Evolutionary conservation across 305 asterid genomes (phyloP), one percentile per base, ranked within the genome.

Genomic region (Fraxinus dipetala): DNA sequence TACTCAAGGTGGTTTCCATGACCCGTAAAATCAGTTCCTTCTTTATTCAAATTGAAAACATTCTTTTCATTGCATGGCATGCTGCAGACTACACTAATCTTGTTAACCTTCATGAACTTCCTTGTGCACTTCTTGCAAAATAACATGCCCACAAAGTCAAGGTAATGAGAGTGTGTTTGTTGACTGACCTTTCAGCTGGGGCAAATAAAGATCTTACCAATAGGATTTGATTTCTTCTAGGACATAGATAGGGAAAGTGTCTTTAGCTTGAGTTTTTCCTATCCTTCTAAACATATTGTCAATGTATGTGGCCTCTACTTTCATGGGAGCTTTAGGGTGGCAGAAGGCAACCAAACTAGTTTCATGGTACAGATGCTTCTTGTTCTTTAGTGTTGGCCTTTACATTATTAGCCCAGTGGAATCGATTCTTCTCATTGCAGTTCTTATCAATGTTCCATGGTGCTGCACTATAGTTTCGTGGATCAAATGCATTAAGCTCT

Each of bases 271-370:
- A 95, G 92, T 84, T 92, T 93, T 85, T 95, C 98, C 1, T 80
- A 91, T 81, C 99, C 97, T 87, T 94, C 96, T 0, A 98, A 98
- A 79, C 97, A 95, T 40, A 82, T 61, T 0, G 78, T 87, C 89
- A 6, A 91, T 83, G 24, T 93, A 86, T 14, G 98, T 97, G 28
- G 96, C 88, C 0, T 89, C 95, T 18, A 92, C 94, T 80, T 92
- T 95, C 69, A 88, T 90, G 5, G 95, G 90, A 67, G 97, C 98
- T 7, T 89, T 96, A 0, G 98, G 36, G 98, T 95, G 40, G 98
- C 97, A 61, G 97, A 92, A 79, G 98, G 98, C 28, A 95, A 87
- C 99, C 97, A 95, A 84, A 95, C 92, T 0, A 97, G 97, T 83
- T 93, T 91, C 98, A 95, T 93, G 72, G 97, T 93, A 16, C 97